phyloP scores from a whole-genome alignment of 306 rosid genomes.

The Cicer bijugum region DNA sequence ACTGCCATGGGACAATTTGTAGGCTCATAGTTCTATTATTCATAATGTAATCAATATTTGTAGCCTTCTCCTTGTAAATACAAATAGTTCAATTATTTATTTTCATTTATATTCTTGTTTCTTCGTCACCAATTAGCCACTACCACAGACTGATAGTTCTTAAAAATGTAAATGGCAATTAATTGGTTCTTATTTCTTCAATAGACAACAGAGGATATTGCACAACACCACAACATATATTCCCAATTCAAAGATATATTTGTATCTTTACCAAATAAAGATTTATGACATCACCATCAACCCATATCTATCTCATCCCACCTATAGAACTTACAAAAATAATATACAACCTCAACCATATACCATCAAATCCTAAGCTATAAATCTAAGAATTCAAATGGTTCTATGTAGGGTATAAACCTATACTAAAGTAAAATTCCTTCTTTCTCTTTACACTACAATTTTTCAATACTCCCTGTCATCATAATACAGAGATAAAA shows the following conservation, averaged over 20 bases:
- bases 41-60: background rate
- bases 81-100: no score
- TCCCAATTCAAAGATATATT: conserved; percentile 61
- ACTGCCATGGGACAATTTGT: background rate
- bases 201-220: conserved; percentile 23
- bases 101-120: no score
- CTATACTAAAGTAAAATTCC: conserved; percentile 76
- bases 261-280: conserved; percentile 64
- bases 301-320: conserved; percentile 74
- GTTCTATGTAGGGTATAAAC: conserved; percentile 80
- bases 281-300: conserved; percentile 78
- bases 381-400: conserved; percentile 66
- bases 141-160: background rate
- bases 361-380: conserved; percentile 75
- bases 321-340: conserved; percentile 76
- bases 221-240: conserved; percentile 42
- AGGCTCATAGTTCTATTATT: no score
- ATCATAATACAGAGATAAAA: conserved; percentile 43
- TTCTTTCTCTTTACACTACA: conserved; percentile 89
- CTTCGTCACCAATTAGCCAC: background rate
- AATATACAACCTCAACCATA: conserved; percentile 97
- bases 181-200: conserved; percentile 25
- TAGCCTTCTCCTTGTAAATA: background rate
- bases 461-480: conserved; percentile 52
- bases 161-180: background rate